Percentiles rank a stretch among this genome's conserved stretches.
Evolutionary conservation across 371 early-diverging fungal species (phyloP).

Genomic region (Rhizopus delemar): DNA sequence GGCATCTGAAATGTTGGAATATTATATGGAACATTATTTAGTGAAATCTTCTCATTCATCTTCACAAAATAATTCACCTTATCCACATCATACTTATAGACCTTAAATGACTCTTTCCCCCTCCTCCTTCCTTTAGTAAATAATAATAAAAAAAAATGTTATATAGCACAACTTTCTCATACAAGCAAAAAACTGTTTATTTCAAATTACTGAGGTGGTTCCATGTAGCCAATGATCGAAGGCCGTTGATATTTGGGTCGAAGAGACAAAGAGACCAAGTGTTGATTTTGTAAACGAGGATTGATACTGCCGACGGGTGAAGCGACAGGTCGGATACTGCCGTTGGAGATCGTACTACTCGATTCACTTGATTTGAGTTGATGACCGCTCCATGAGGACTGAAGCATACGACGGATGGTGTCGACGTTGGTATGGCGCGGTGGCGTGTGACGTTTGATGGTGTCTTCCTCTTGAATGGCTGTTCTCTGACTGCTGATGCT

Average conservation of each 20-base stretch:
- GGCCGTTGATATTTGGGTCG: slow-evolving; percentile 23
- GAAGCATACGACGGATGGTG: slow-evolving; percentile 38
- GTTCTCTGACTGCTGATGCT: slow-evolving; percentile 7
- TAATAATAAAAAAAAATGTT: slow-evolving; percentile 2
- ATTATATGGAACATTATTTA: slow-evolving; percentile 31
- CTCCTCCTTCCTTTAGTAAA: neutral
- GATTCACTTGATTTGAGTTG: slow-evolving; percentile 32
- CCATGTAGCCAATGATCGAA: slow-evolving; percentile 31
- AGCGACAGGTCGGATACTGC: slow-evolving; percentile 13
- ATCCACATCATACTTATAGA: slow-evolving; percentile 16
- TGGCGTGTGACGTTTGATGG: slow-evolving; percentile 11
- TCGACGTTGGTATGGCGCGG: slow-evolving; percentile 26
- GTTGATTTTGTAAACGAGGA: slow-evolving; percentile 35
- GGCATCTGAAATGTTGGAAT: slow-evolving; percentile 38
- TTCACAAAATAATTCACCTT: slow-evolving; percentile 22
- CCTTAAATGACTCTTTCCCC: neutral
- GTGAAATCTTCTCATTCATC: slow-evolving; percentile 13
- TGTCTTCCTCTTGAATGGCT: neutral
- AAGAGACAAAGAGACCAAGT: slow-evolving; percentile 28
- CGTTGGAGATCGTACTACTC: slow-evolving; percentile 18
- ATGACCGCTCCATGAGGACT: slow-evolving; percentile 38
- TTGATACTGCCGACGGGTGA: slow-evolving; percentile 34
- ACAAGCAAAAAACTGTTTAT: neutral
- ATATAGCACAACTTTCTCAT: neutral
- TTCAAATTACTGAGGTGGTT: slow-evolving; percentile 11